phyloP scores from a whole-genome alignment of 2,329 filamentous ascomycete genomes.

The Dothidotthia symphoricarpi region DNA sequence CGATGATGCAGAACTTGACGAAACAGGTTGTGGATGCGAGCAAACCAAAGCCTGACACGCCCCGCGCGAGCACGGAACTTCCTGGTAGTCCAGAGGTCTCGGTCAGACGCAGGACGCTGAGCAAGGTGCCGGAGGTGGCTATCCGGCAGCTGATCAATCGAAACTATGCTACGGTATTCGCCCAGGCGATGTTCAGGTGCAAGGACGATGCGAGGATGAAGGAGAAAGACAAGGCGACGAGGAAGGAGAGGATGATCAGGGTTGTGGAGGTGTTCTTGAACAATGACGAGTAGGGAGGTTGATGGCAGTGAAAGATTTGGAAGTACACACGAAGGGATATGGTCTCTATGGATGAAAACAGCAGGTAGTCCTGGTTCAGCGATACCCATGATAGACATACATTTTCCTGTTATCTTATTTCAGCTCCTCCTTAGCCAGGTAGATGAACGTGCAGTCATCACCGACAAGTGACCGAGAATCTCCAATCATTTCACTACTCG shows the following conservation, averaged over 20 bases:
- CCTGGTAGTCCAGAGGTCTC: slow-evolving; percentile 37
- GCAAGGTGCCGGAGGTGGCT: slow-evolving; percentile 51
- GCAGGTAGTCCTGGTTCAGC: no score
- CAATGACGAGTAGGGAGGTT: neutral
- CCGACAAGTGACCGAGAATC: no score
- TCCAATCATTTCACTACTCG: no score
- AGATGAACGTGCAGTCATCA: no score
- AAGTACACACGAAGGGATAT: no score
- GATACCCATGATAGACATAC: no score
- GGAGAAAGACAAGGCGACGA: slow-evolving; percentile 59
- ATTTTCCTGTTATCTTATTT: no score
- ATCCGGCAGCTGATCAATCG: slow-evolving; percentile 60
- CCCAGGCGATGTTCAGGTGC: slow-evolving; percentile 60
- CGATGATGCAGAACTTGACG: slow-evolving; percentile 65
- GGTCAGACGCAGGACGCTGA: slow-evolving; percentile 40
- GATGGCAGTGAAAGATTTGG: no score
- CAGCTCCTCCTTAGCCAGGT: no score
- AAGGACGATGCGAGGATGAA: slow-evolving; percentile 38
- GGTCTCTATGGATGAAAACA: no score
- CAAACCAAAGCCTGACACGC: slow-evolving; percentile 20
- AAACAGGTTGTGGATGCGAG: slow-evolving; percentile 50
- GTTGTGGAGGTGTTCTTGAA: slow-evolving; percentile 69
- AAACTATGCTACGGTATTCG: slow-evolving; percentile 65
- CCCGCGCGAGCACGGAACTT: slow-evolving; percentile 29
- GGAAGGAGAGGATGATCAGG: slow-evolving; percentile 63